Base-by-base conservation (phyloP, 306 rosid species). In the Cyamopsis tetragonoloba region DNA sequence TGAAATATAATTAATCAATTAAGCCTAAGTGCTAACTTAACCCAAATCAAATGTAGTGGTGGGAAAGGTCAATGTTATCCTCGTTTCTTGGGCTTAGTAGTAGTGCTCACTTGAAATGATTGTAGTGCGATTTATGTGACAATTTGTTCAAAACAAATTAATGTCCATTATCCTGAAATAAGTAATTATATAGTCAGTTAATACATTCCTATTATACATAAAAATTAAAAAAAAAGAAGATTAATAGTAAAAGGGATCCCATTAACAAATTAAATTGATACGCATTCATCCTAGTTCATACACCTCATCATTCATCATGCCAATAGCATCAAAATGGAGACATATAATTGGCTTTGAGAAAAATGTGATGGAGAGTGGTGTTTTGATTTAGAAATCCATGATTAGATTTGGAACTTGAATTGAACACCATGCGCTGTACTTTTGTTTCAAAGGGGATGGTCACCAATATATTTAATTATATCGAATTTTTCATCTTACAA, bases 11-110 rank as follows among this genome's bases (percentile, higher is more conserved):
- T 57, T n/a, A 15, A 44, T n/a, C n/a, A n/a, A n/a, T n/a, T n/a
- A n/a, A n/a, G n/a, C n/a, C n/a, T n/a, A n/a, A n/a, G n/a, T n/a
- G n/a, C n/a, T n/a, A n/a, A 19, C 55, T 47, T 75, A 31, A 57
- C 54, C 32, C 18, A 43, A 55, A 60, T 1, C 20, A 42, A n/a
- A 28, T 7, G n/a, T n/a, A n/a, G n/a, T n/a, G n/a, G 51, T 38
- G 41, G 1, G 71, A 74, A 73, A 68, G 17, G 76, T 76, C 71
- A 51, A 57, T 55, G 75, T 70, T 70, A 70, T 58, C 88, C 71
- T 60, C 27, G 9, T 50, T 26, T 23, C 11, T 28, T 64, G 49
- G 39, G 56, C 26, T 32, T 62, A 46, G 27, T 69, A 18, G 7
- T 62, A 46, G 27, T 69, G 17, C 6, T 81, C 80, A 42, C 3